Conservation (phyloP, 2,329 filamentous ascomycete species). For the Chlorencoelia australis region DNA sequence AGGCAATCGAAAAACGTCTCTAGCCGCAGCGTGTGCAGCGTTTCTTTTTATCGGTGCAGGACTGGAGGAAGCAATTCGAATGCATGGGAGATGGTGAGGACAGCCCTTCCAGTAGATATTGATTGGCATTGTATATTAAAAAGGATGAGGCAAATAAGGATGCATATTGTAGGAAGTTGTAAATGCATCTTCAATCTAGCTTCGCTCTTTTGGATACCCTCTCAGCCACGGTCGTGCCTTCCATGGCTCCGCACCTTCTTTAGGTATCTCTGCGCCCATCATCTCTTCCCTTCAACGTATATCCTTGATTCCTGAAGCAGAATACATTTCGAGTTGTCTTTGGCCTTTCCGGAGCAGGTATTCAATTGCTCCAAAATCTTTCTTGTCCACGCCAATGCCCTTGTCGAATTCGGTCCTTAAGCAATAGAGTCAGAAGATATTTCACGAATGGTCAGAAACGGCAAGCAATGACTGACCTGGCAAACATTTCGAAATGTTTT, state of each 20-base stretch:
- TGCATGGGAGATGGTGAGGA: constrained; percentile 22
- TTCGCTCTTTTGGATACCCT: no score
- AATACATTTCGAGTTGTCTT: constrained; percentile 57
- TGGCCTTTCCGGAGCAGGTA: constrained; percentile 57
- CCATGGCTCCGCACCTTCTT: no score
- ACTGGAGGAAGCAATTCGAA: constrained; percentile 15
- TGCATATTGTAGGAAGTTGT: constrained; percentile 20
- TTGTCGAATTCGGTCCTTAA: constrained; percentile 67
- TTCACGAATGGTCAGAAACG: background rate
- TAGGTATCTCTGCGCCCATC: no score
- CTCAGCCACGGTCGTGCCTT: constrained; percentile 14
- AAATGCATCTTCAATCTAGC: no score
- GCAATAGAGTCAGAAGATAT: background rate
- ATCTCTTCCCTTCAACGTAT: constrained; percentile 33
- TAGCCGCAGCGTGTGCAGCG: constrained; percentile 9
- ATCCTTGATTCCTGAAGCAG: constrained; percentile 53
- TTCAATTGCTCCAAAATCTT: constrained; percentile 61
- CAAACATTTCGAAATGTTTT: constrained; percentile 52
- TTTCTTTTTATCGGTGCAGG: constrained; percentile 6
- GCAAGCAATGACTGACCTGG: constrained; percentile 38
- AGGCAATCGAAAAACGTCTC: constrained; percentile 9
- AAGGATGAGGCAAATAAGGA: constrained; percentile 14
- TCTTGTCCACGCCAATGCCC: constrained; percentile 47
- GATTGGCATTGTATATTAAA: constrained; percentile 17
- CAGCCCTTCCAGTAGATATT: constrained; percentile 24